Percentiles rank a stretch among this genome's conserved stretches.
Evolutionary conservation across 2,329 filamentous ascomycete species (phyloP).

Genomic region (Colletotrichum sp.): DNA sequence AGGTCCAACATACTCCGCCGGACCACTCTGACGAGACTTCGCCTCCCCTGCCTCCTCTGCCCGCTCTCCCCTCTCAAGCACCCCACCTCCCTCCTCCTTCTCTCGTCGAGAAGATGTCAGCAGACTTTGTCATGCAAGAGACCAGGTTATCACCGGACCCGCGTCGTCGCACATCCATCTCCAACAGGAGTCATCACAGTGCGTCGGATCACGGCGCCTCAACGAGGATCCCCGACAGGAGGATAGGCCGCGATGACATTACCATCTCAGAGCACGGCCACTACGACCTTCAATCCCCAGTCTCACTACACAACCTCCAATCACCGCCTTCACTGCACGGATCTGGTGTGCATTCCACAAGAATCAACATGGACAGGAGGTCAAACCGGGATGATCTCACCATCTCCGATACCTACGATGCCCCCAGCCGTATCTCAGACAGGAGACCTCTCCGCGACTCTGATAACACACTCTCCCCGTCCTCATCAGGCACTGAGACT

Average conservation of each 20-base stretch:
- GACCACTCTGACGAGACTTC: background rate
- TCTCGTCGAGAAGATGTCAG: constrained; percentile 21
- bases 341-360: background rate
- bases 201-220: constrained; percentile 15
- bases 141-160: constrained; percentile 16
- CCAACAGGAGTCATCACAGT: constrained; percentile 25
- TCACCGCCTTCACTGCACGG: background rate
- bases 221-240: constrained; percentile 15
- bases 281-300: constrained; percentile 10
- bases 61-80: constrained; percentile 19
- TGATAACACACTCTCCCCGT: constrained; percentile 29
- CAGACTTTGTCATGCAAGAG: constrained; percentile 20
- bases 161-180: constrained; percentile 29
- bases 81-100: constrained; percentile 22
- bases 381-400: background rate
- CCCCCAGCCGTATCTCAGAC: constrained; percentile 23
- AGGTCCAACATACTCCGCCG: constrained; percentile 14
- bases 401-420: constrained; percentile 8
- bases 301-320: background rate
- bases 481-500: constrained; percentile 36
- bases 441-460: constrained; percentile 23
- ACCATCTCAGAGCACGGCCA: constrained; percentile 22
- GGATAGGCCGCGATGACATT: constrained; percentile 16
- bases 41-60: background rate
- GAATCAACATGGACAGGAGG: background rate